Percentiles rank a stretch among this genome's conserved stretches.
phyloP scores from a whole-genome alignment of 768 basidiomycete species.

The Strobilomyces echinocephalus region DNA sequence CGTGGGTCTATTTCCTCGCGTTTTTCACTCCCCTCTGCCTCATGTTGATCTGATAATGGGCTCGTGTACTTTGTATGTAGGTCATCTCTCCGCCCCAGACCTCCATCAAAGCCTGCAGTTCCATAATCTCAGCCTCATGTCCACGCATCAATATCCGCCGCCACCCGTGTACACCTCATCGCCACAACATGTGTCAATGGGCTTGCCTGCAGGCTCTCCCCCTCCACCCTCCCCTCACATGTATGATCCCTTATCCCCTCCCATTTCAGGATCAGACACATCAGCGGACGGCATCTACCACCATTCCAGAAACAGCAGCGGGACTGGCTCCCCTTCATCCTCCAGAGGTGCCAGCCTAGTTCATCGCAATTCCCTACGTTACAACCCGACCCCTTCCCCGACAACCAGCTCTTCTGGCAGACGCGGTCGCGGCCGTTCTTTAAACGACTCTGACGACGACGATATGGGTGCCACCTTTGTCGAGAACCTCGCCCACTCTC shows the following conservation, averaged over 20 bases:
- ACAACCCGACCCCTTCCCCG: slow-evolving; percentile 80
- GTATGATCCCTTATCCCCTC: slow-evolving; percentile 82
- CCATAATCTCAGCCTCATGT: slow-evolving; percentile 60
- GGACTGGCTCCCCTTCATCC: slow-evolving; percentile 71
- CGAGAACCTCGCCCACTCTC: slow-evolving; percentile 68
- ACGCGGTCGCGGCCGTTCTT: slow-evolving; percentile 60
- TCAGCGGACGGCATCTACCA: slow-evolving; percentile 80
- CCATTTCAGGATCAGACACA: slow-evolving; percentile 85
- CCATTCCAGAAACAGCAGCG: slow-evolving; percentile 67
- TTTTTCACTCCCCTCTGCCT: slow-evolving; percentile 41
- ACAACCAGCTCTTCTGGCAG: slow-evolving; percentile 65
- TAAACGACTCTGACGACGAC: slow-evolving; percentile 75
- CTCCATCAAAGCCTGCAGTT: slow-evolving; percentile 63
- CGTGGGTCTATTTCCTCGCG: slow-evolving; percentile 59
- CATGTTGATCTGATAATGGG: slow-evolving; percentile 65
- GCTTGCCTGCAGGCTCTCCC: slow-evolving; percentile 60
- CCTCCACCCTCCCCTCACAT: slow-evolving; percentile 74
- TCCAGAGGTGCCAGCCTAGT: slow-evolving; percentile 74
- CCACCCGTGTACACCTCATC: slow-evolving; percentile 53
- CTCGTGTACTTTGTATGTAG: slow-evolving; percentile 50
- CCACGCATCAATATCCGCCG: slow-evolving; percentile 58
- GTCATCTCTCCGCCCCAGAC: slow-evolving; percentile 60
- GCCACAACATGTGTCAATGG: slow-evolving; percentile 68
- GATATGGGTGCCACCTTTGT: slow-evolving; percentile 63
- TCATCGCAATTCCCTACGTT: slow-evolving; percentile 63